A percentile compares a stretch with the other conserved stretches of the same genome.
Conservation (phyloP, 2,329 filamentous ascomycete genomes). For the Cylindrodendrum hubeiense region DNA sequence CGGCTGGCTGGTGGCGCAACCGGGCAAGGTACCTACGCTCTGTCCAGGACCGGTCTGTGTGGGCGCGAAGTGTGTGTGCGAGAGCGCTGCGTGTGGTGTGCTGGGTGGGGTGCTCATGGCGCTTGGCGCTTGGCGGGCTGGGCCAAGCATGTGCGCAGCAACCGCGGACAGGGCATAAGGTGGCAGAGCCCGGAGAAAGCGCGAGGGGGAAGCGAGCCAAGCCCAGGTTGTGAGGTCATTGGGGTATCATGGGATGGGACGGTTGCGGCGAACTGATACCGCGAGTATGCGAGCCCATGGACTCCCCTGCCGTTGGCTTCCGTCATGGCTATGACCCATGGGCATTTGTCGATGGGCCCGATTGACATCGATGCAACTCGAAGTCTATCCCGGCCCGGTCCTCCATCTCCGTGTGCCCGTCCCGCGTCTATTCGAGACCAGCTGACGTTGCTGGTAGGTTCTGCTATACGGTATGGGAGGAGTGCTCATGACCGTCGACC, state of each 20-base stretch:
- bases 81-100: conserved; percentile 33
- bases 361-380: conserved; percentile 23
- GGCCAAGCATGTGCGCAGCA: conserved; percentile 29
- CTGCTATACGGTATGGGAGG: not conserved
- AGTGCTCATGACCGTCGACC: too few relatives aligned
- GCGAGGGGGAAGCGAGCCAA: conserved; percentile 29
- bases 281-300: conserved; percentile 22
- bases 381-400: not conserved
- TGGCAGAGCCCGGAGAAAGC: conserved; percentile 8
- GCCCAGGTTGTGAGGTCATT: conserved; percentile 40
- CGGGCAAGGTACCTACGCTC: conserved; percentile 13
- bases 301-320: conserved; percentile 16
- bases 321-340: conserved; percentile 23
- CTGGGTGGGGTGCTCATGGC: conserved; percentile 28
- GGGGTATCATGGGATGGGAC: conserved; percentile 33
- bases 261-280: conserved; percentile 18
- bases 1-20: conserved; percentile 27
- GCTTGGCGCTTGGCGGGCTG: conserved; percentile 39
- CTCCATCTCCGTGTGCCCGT: not conserved
- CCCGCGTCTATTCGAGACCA: conserved; percentile 2
- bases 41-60: conserved; percentile 18
- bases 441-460: conserved; percentile 15
- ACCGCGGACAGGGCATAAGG: not conserved
- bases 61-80: conserved; percentile 20
- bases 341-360: conserved; percentile 7